These are phyloP conservation scores for Colletotrichum aenigma DNA, from an alignment of 2,329 filamentous ascomycete genomes.

Conservation along the genomic window DNA sequence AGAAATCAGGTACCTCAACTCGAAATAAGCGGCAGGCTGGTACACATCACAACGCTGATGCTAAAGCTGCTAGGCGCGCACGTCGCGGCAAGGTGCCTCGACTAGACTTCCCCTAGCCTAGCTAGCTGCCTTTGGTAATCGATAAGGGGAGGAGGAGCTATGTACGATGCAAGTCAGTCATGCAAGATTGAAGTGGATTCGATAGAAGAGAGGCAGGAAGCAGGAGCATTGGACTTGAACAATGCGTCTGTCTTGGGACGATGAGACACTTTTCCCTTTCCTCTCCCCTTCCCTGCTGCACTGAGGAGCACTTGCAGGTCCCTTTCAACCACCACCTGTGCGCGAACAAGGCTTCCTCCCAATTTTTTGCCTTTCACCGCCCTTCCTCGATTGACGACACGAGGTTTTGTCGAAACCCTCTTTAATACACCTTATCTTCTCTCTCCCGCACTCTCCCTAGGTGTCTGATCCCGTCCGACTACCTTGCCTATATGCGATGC, in stretches of 20 bases:
- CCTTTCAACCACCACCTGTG: constrained; percentile 7
- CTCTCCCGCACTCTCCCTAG: background rate
- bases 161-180: constrained; percentile 2
- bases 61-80: background rate
- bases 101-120: background rate
- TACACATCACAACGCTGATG: background rate
- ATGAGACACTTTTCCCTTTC: background rate
- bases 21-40: background rate
- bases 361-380: constrained; percentile 6
- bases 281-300: background rate
- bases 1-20: background rate
- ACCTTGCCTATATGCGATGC: background rate
- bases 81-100: background rate
- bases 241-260: constrained; percentile 14
- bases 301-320: background rate
- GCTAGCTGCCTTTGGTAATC: background rate
- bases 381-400: background rate
- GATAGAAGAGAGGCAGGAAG: background rate
- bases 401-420: background rate
- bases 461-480: background rate
- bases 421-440: constrained; percentile 6
- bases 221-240: background rate
- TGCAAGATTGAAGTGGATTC: constrained; percentile 16
- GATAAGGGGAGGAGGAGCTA: constrained; percentile 7
- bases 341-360: background rate